Evolutionary conservation across 1,139 yeast species (phyloP).

Genomic region (Nematodospora anomalae): DNA sequence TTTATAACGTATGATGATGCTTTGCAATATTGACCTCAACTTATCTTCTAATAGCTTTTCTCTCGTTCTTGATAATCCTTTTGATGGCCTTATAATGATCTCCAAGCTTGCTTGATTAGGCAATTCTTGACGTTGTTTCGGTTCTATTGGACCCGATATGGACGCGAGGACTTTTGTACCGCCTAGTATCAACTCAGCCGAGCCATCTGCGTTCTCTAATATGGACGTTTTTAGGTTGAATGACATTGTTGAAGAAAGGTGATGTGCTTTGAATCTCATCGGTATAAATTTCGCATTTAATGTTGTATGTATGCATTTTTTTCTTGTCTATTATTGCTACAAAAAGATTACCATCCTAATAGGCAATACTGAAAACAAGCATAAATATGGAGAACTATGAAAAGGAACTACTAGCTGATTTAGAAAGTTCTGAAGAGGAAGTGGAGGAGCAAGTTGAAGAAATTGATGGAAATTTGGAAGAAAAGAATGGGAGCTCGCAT

Average conservation of each 20-base stretch:
- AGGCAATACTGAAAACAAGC: slow-evolving; percentile 1
- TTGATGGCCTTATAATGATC: slow-evolving; percentile 75
- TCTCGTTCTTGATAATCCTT: slow-evolving; percentile 74
- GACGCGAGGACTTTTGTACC: slow-evolving; percentile 60
- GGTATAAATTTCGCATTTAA: slow-evolving; percentile 1
- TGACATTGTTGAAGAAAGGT: slow-evolving; percentile 12
- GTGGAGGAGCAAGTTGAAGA: slow-evolving; percentile 10
- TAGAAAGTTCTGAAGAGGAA: slow-evolving; percentile 26
- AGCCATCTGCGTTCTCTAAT: slow-evolving; percentile 73
- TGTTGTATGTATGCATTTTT: slow-evolving; percentile 4
- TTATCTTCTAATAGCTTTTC: slow-evolving; percentile 78
- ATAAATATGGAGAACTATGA: slow-evolving; percentile 28
- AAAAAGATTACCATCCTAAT: neutral
- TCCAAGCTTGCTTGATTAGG: slow-evolving; percentile 81
- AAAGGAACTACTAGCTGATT: slow-evolving; percentile 36
- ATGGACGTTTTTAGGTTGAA: slow-evolving; percentile 29
- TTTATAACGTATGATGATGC: slow-evolving; percentile 60
- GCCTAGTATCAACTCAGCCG: slow-evolving; percentile 50
- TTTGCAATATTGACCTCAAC: slow-evolving; percentile 59
- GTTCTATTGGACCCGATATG: slow-evolving; percentile 90
- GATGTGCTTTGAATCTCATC: slow-evolving; percentile 13
- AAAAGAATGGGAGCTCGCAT: too few species aligned
- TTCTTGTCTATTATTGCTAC: too few species aligned
- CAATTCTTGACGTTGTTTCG: slow-evolving; percentile 77
- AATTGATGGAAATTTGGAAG: slow-evolving; percentile 5